Percentiles rank a stretch among this genome's conserved stretches.
These are phyloP conservation scores for Pseudohalonectria lignicola DNA, from an alignment of 2,329 filamentous ascomycete species.

Conservation along the genomic window DNA sequence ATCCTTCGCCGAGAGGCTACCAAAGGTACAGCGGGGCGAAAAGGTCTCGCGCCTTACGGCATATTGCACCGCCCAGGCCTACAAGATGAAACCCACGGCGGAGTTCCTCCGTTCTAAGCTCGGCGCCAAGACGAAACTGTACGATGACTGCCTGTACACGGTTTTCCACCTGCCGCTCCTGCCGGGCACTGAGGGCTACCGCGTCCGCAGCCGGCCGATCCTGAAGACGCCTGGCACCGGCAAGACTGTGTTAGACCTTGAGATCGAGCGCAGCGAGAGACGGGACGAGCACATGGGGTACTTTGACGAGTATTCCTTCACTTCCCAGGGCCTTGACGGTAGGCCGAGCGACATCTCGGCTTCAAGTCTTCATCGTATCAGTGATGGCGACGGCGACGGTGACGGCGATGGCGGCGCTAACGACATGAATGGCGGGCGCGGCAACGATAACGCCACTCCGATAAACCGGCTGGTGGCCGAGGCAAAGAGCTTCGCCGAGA, in stretches of 20 bases:
- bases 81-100: slow-evolving; percentile 80
- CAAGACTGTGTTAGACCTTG: slow-evolving; percentile 84
- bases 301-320: slow-evolving; percentile 54
- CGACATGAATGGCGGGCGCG: slow-evolving; percentile 4
- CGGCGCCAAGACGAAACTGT: slow-evolving; percentile 85
- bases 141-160: slow-evolving; percentile 93
- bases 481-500: slow-evolving; percentile 75
- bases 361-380: background rate
- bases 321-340: slow-evolving; percentile 12
- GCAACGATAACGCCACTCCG: slow-evolving; percentile 28
- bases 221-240: slow-evolving; percentile 82
- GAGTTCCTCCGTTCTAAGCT: slow-evolving; percentile 82
- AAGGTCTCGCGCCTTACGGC: slow-evolving; percentile 86
- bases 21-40: slow-evolving; percentile 77
- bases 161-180: slow-evolving; percentile 89
- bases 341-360: background rate
- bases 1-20: slow-evolving; percentile 86
- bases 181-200: slow-evolving; percentile 75
- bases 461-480: slow-evolving; percentile 55
- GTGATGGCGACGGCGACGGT: slow-evolving; percentile 11
- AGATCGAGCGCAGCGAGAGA: slow-evolving; percentile 88
- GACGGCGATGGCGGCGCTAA: slow-evolving; percentile 9
- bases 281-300: slow-evolving; percentile 88
- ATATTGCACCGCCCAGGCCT: slow-evolving; percentile 91
- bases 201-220: slow-evolving; percentile 80